phyloP scores from a whole-genome alignment of 768 basidiomycete species.

The Dictyophora rubrovolvata region DNA sequence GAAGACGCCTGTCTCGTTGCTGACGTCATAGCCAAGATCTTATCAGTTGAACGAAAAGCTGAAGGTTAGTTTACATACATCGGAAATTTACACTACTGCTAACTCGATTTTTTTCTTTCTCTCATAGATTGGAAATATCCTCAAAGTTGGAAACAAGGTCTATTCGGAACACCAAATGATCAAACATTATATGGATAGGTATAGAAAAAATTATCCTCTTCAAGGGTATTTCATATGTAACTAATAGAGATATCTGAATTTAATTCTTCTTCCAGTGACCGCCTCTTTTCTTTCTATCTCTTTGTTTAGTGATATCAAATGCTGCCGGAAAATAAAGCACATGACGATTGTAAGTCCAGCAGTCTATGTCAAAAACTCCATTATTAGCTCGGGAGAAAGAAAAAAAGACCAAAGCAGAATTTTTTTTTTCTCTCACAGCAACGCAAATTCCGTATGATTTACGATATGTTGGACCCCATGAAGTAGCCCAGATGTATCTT shows the following conservation, averaged over 20 bases:
- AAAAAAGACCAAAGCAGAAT: too few species aligned
- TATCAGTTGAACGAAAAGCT: constrained; percentile 28
- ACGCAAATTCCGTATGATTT: constrained; percentile 30
- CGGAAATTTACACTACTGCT: too few species aligned
- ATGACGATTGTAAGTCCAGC: constrained; percentile 23
- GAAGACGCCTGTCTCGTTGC: constrained; percentile 51
- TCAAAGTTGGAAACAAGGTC: constrained; percentile 49
- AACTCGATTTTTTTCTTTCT: background rate
- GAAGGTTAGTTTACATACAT: background rate
- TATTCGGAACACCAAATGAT: constrained; percentile 68
- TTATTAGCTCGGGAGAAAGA: background rate
- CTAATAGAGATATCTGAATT: constrained; percentile 7
- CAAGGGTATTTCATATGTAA: background rate
- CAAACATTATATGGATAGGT: constrained; percentile 55
- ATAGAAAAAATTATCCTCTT: background rate
- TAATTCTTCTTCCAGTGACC: background rate
- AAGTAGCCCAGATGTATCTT: constrained; percentile 13
- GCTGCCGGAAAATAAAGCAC: constrained; percentile 16
- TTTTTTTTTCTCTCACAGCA: constrained; percentile 10
- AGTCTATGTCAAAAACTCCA: constrained; percentile 11
- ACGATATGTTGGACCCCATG: constrained; percentile 20
- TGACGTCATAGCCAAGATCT: constrained; percentile 36
- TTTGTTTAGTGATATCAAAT: constrained; percentile 13
- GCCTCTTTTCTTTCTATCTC: constrained; percentile 6
- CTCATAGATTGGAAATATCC: constrained; percentile 49